Evolutionary conservation across 306 rosid species (phyloP).

Genomic region (Urtica urens): DNA sequence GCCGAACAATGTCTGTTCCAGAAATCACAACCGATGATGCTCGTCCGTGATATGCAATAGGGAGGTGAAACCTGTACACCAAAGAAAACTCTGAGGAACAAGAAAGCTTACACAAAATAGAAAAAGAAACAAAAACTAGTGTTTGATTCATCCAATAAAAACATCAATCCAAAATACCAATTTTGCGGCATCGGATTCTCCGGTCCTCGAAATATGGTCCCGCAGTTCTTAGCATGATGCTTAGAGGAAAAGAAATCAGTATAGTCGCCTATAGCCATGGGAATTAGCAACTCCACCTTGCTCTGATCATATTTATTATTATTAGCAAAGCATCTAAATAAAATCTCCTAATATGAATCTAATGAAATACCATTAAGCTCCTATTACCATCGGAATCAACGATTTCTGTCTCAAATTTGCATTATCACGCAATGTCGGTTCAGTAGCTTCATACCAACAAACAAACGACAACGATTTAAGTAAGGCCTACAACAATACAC

Average conservation of each 20-base stretch:
- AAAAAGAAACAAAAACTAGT: neutral
- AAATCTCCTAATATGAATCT: slow-evolving; percentile 2
- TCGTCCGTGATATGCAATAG: slow-evolving; percentile 92
- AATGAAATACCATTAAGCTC: slow-evolving; percentile 3
- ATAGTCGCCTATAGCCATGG: slow-evolving; percentile 76
- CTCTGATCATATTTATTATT: slow-evolving; percentile 36
- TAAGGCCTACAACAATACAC: neutral
- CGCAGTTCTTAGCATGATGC: slow-evolving; percentile 82
- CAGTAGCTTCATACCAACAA: slow-evolving; percentile 39
- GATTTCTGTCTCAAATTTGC: slow-evolving; percentile 53
- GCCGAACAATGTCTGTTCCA: slow-evolving; percentile 74
- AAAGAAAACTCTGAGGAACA: neutral
- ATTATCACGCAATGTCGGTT: slow-evolving; percentile 71
- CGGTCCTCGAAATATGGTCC: slow-evolving; percentile 73
- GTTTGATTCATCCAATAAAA: too few species aligned
- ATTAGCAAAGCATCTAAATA: neutral
- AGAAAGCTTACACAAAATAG: neutral
- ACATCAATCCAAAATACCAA: slow-evolving; percentile 34
- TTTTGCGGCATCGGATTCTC: slow-evolving; percentile 49
- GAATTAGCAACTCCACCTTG: slow-evolving; percentile 63
- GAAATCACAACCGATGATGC: slow-evolving; percentile 90
- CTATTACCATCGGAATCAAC: slow-evolving; percentile 59
- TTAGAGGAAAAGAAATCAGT: slow-evolving; percentile 77
- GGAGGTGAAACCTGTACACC: slow-evolving; percentile 64
- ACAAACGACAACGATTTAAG: neutral